These are phyloP conservation scores for Zymoseptoria pseudotritici DNA, from an alignment of 2,329 filamentous ascomycete species.

Conservation along the genomic window DNA sequence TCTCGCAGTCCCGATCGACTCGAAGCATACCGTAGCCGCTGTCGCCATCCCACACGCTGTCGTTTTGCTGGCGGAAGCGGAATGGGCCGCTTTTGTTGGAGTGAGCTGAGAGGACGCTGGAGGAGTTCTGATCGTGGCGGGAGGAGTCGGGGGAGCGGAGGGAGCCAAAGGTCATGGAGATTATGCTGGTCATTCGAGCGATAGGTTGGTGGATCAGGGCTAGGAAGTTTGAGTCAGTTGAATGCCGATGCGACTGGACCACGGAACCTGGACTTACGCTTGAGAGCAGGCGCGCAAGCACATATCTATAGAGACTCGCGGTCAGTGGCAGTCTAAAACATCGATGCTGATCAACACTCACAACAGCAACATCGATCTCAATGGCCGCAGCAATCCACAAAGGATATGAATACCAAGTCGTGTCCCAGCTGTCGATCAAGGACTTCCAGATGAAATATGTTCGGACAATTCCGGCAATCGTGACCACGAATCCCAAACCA, in stretches of 20 bases:
- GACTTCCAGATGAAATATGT: conserved; percentile 37
- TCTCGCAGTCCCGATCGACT: neutral
- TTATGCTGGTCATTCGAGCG: conserved; percentile 5
- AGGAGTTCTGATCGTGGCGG: neutral
- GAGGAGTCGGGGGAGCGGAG: neutral
- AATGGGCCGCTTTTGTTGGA: conserved; percentile 1
- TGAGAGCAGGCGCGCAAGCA: conserved; percentile 32
- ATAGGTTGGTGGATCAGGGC: conserved; percentile 24
- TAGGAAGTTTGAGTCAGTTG: neutral
- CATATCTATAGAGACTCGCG: conserved; percentile 25
- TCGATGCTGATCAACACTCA: conserved; percentile 22
- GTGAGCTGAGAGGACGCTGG: conserved; percentile 4
- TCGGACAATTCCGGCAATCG: conserved; percentile 35
- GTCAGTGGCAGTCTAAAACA: neutral
- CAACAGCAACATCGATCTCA: conserved; percentile 42
- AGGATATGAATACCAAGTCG: conserved; percentile 38
- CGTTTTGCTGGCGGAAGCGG: conserved; percentile 5
- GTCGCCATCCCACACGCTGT: conserved; percentile 13
- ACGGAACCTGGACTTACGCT: conserved; percentile 8
- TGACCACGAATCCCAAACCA: conserved; percentile 36
- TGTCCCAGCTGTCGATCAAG: conserved; percentile 35
- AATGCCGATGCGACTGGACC: neutral
- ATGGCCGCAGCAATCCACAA: conserved; percentile 42
- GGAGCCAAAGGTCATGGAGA: conserved; percentile 19
- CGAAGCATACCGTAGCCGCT: conserved; percentile 11